Base-by-base conservation (phyloP, 345 rosid species). In the Moricandia arvensis region DNA sequence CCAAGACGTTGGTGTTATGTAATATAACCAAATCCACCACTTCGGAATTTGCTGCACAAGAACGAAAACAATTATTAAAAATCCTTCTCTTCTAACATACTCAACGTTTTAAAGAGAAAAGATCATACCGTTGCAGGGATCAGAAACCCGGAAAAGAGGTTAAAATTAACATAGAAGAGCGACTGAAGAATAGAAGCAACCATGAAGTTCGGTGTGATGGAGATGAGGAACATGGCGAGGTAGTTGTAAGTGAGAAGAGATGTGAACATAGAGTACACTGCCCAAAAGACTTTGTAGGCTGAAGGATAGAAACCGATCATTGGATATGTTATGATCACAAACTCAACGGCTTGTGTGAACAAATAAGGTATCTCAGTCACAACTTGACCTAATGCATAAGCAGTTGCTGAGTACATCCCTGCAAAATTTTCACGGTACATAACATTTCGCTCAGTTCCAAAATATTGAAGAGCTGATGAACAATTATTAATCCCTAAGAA, bases 21-120 rank as follows among this genome's bases (percentile, higher is more conserved):
- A 87, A 64, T 87, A 91, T 34, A 86, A 63, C 96, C 97, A 94
- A 10, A 89, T 71, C 97, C 98, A 94, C 93, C 96, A 91, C 18
- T 72, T 74, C 9, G 98, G 96, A 29, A 93, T 82, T 64, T 81
- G 74, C 97, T 91, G 89, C 80, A 73, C 4, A 51, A 7, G 60
- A 2, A 4, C 30, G 66, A 6, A 21, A 7, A 69, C 59, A 29
- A 57, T 43, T 2, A 70, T 4, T 55, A 31, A 27, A 63, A 3
- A 2, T 4, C 1, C 6, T 8, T 3, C 6, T 6, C 34, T 54
- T 76, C 3, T 60, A 10, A 1, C 2, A 43, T 45, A 45, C 53
- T 45, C 3, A 45, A n/a, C 53, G 0, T 45, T 10, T 24, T 59
- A 26, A 47, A 68, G n/a, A 24, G 59, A 33, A 0, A 68, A 7